Base-by-base conservation (phyloP, 2,329 filamentous ascomycete genomes). In the Neophaeococcomyces aloes region DNA sequence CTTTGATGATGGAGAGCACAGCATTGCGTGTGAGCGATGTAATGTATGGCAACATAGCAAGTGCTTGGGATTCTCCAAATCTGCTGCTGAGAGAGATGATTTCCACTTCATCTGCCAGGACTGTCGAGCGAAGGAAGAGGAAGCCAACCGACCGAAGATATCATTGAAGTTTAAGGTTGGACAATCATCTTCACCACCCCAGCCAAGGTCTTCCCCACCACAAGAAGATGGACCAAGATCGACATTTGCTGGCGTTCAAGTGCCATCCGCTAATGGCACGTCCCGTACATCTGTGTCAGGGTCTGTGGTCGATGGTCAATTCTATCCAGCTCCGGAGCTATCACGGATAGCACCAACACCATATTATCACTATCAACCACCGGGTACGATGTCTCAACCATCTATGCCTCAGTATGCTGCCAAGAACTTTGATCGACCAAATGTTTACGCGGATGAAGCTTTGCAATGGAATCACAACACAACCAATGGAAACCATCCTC, bases 21-120 rank as follows among this genome's bases (percentile, higher is more conserved):
- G 87, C 60, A 80, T 98, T 51, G 84, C 88, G 21, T 98, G 91
- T 64, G 91, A 98, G 59, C 80, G 74, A 53, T 98, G 91, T 69
- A 93, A 82, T 59, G 81, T 94, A 37, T 98, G 91, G 91, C 89
- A 96, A 61, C 91, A 98, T 59, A 94, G 87, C 69, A 86, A 83
- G 56, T 98, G 91, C 59, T 75, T 94, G 47, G 82, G 81, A 31
- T 83, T 96, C 50, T 75, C 76, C 35, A 76, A 93, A 55, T 68
- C 74, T 47, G 83, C 88, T 49, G 88, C 87, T 1, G 89, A 94
- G 51, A 73, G 79, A 36, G 78, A 86, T 1, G 84, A 93, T 52
- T 96, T 96, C 57, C 79, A 85, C 48, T 94, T 94, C 57, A 64
- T 94, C 51, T 96, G 89, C 65, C 68, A 68, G 27, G 78, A 81